These are phyloP conservation scores for Xylaria acuta DNA, from an alignment of 495 filamentous ascomycete genomes.

Conservation along the genomic window DNA sequence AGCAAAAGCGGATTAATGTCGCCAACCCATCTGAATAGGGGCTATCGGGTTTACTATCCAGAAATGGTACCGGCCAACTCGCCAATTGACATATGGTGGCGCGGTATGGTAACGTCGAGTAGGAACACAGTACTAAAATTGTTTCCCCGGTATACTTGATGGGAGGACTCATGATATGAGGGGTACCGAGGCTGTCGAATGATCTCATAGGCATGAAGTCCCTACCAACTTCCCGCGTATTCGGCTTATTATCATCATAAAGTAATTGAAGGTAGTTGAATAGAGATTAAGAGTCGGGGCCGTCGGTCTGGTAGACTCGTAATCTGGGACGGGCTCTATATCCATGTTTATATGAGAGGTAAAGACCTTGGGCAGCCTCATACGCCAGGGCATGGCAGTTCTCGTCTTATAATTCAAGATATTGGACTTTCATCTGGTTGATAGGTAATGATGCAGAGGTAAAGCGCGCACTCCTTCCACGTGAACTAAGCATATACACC, in stretches of 20 bases:
- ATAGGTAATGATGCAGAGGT: background rate
- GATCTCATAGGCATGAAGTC: background rate
- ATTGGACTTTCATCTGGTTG: background rate
- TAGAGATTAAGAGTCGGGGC: background rate
- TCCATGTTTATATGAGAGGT: background rate
- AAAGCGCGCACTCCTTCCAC: background rate
- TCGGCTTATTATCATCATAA: slow-evolving; percentile 4
- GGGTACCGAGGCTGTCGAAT: background rate
- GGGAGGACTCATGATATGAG: too few species aligned
- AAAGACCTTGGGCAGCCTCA: background rate
- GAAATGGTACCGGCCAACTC: slow-evolving; percentile 6
- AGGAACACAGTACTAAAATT: background rate
- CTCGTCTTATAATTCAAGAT: background rate
- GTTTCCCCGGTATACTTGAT: background rate
- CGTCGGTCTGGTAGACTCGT: background rate
- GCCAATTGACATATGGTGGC: background rate
- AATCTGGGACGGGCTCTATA: background rate
- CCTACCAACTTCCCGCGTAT: background rate
- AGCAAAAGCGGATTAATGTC: background rate
- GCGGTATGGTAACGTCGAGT: background rate
- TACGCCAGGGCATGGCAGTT: background rate
- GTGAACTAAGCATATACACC: background rate
- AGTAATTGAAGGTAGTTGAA: background rate
- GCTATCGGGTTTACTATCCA: background rate
- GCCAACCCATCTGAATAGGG: background rate